Evolutionary conservation across 2,329 filamentous ascomycete species (phyloP), one percentile per base, ranked within the genome.

Genomic region (Colletotrichum chrysophilum): DNA sequence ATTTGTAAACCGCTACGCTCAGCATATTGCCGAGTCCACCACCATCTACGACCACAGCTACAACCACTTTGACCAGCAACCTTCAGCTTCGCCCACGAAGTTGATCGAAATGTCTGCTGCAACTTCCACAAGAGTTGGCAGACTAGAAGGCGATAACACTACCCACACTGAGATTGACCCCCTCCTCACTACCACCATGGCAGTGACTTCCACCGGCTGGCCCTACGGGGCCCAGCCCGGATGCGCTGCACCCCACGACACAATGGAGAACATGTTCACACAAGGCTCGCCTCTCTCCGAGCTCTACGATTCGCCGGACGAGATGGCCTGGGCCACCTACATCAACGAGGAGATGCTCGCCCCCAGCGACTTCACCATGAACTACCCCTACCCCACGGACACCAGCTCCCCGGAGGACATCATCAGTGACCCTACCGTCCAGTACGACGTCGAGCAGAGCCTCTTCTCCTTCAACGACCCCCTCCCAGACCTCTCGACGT

Each of bases 391-490:
- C 28, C 10, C 61, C 36, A 52, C 30, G 34, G 70, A 64, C 10
- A 56, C 43, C 9, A 21, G 16, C 21, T 52, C 43, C 36, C 74
- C 58, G 8, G 30, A 73, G 70, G 65, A 77, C 43, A 69, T 73
- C 18, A 56, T 75, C 43, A 76, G 70, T 32, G 66, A 70, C 55
- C 75, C 68, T 26, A 24, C 55, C 24, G 60, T 72, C 9, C 52
- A 65, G 60, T 74, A 52, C 65, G 70, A 74, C 48, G 61, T 75
- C 52, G 70, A 70, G 61, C 66, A 70, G 66, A 77, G 58, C 30
- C 70, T 77, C 12, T 77, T 72, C 24, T 65, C 74, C 61, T 67
- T 77, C 32, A 66, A 71, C n/a, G 68, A n/a, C 16, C 66, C 74
- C 30, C 43, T 77, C 43, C 68, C 73, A 30, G 68, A 75, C 48